phyloP scores from a whole-genome alignment of 352 stramenopile genomes.

The Elongisporangium anandrum region DNA sequence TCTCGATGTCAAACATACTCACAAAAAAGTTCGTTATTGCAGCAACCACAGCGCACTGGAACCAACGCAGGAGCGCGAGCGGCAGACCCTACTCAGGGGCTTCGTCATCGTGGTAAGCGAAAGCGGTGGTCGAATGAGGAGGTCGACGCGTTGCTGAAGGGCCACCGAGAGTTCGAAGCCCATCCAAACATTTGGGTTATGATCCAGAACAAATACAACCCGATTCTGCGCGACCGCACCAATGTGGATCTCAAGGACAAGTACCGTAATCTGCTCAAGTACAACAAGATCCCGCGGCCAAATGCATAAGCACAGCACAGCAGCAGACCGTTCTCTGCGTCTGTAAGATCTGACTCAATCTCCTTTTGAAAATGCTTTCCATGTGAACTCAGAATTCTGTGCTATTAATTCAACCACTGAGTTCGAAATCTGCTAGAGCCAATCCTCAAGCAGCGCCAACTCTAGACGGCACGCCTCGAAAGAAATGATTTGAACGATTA shows the following conservation, averaged over 20 bases:
- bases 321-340: no score
- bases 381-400: no score
- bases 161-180: constrained; percentile 42
- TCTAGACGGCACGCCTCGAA: no score
- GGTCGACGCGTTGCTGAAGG: constrained; percentile 51
- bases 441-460: no score
- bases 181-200: constrained; percentile 59
- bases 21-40: not conserved
- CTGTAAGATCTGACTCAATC: no score
- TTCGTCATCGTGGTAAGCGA: constrained; percentile 7
- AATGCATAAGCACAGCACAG: not conserved
- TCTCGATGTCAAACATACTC: not conserved
- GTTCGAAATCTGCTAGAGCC: no score
- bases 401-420: no score
- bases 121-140: constrained; percentile 55
- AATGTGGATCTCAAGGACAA: constrained; percentile 86
- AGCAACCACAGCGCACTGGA: not conserved
- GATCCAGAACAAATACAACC: constrained; percentile 56
- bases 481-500: not conserved
- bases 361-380: no score
- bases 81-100: not conserved
- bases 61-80: not conserved
- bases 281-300: constrained; percentile 22
- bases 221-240: constrained; percentile 39
- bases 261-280: constrained; percentile 67